Percentiles rank a stretch among this genome's conserved stretches.
These are phyloP conservation scores for Filobasidium wieringae DNA, from an alignment of 768 basidiomycete genomes.

Conservation along the genomic window DNA sequence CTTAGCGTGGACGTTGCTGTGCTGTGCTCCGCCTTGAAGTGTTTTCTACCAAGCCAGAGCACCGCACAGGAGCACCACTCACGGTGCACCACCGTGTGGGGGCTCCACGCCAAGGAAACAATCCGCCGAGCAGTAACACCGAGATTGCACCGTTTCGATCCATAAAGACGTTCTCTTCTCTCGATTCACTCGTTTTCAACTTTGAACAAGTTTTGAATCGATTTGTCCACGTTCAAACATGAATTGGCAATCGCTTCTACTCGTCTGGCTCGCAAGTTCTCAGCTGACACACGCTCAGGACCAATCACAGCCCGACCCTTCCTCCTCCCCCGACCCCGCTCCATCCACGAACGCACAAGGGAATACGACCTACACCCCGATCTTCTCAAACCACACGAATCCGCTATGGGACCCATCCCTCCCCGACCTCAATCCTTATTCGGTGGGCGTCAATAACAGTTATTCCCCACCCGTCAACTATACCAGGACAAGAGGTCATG, in stretches of 20 bases:
- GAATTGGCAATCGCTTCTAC: neutral
- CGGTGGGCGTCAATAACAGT: slow-evolving; percentile 5
- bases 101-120: too few species aligned
- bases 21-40: too few species aligned
- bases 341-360: neutral
- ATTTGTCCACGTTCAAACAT: neutral
- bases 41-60: too few species aligned
- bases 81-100: too few species aligned
- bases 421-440: neutral
- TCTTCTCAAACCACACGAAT: slow-evolving; percentile 10
- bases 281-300: neutral
- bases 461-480: slow-evolving; percentile 9
- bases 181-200: too few species aligned
- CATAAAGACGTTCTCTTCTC: too few species aligned
- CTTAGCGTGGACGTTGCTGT: too few species aligned
- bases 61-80: too few species aligned
- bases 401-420: slow-evolving; percentile 1
- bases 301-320: neutral
- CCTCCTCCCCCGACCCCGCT: neutral
- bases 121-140: too few species aligned
- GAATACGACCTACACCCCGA: neutral
- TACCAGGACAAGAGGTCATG: slow-evolving; percentile 9
- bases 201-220: too few species aligned
- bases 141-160: too few species aligned
- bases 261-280: neutral